phyloP scores from a whole-genome alignment of 768 basidiomycete species.

The Amylocystis lapponica region DNA sequence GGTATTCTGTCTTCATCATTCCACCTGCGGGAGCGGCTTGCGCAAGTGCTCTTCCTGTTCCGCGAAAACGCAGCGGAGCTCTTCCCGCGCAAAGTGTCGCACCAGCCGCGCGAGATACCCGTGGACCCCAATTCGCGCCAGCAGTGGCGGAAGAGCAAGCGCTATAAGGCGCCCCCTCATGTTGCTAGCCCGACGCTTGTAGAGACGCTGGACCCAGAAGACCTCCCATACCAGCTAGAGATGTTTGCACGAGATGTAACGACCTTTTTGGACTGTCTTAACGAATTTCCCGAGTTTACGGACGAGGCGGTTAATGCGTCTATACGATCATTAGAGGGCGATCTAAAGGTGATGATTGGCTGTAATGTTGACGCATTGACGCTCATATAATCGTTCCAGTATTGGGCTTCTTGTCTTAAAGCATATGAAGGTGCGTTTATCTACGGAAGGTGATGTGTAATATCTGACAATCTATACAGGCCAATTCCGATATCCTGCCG shows the following conservation, averaged over 20 bases:
- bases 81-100: conserved; percentile 62
- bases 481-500: conserved; percentile 67
- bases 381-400: conserved; percentile 33
- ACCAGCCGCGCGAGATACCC: conserved; percentile 32
- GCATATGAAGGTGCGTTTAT: conserved; percentile 48
- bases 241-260: conserved; percentile 58
- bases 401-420: conserved; percentile 68
- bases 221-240: conserved; percentile 61
- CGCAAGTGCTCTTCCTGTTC: conserved; percentile 65
- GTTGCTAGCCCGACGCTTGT: conserved; percentile 47
- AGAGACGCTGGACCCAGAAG: conserved; percentile 56
- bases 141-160: conserved; percentile 24
- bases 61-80: conserved; percentile 71
- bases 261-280: conserved; percentile 63
- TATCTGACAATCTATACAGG: conserved; percentile 29
- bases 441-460: not conserved
- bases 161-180: conserved; percentile 35
- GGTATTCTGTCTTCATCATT: conserved; percentile 72
- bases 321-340: conserved; percentile 61
- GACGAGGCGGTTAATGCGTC: conserved; percentile 68
- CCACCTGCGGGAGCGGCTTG: conserved; percentile 62
- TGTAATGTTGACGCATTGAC: not conserved
- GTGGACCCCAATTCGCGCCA: conserved; percentile 31
- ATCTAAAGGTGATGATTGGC: conserved; percentile 47
- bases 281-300: conserved; percentile 75